These are phyloP conservation scores for Citrullus amarus DNA, from an alignment of 306 rosid genomes.

Conservation along the genomic window DNA sequence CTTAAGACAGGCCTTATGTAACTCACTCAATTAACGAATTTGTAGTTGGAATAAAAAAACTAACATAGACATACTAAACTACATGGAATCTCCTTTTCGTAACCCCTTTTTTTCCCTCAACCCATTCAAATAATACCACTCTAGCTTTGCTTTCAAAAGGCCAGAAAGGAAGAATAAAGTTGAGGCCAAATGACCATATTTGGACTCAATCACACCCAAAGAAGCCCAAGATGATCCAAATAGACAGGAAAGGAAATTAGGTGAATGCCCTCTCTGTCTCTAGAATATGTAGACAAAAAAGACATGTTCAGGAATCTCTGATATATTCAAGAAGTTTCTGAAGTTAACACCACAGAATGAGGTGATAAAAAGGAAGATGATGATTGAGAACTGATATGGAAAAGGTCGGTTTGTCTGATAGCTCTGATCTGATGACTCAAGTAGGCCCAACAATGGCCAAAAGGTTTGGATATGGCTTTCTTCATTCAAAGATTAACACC, in stretches of 20 bases:
- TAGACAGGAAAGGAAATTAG: neutral
- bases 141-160: neutral
- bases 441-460: slow-evolving; percentile 10
- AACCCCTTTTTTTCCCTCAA: neutral
- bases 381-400: neutral
- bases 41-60: neutral
- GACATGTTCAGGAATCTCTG: neutral
- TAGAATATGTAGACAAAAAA: neutral
- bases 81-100: neutral
- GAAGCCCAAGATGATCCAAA: neutral
- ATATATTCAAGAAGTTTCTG: neutral
- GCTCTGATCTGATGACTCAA: neutral
- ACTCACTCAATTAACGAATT: neutral
- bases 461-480: slow-evolving; percentile 22
- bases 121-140: neutral
- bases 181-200: neutral
- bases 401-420: neutral
- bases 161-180: neutral
- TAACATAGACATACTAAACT: neutral
- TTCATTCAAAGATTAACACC: neutral
- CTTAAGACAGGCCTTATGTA: neutral
- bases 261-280: neutral
- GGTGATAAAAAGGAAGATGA: neutral
- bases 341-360: neutral
- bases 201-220: neutral